Conservation (phyloP, 495 filamentous ascomycete species). For the Letharia lupina region DNA sequence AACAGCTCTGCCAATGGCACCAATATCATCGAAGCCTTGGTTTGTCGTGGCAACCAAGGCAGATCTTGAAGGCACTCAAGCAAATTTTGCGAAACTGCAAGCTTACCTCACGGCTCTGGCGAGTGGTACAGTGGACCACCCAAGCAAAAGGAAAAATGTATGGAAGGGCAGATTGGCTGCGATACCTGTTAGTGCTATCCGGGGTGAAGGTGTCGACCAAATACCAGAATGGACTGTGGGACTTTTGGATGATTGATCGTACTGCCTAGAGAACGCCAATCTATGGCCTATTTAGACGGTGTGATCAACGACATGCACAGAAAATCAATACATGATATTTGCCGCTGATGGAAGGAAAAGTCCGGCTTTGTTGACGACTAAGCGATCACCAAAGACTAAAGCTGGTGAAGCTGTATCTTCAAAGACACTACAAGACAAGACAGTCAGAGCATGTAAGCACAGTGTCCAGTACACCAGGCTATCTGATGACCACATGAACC, state of each 20-base stretch:
- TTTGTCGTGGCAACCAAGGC: conserved; percentile 95
- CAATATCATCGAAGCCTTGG: conserved; percentile 86
- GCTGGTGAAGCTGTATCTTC: neutral
- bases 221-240: conserved; percentile 71
- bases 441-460: neutral
- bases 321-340: neutral
- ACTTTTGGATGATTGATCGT: conserved; percentile 47
- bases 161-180: conserved; percentile 59
- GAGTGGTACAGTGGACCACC: conserved; percentile 53
- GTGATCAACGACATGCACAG: neutral
- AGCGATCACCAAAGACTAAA: neutral
- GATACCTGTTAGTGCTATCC: conserved; percentile 84
- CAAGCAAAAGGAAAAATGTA: conserved; percentile 55
- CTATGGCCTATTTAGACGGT: neutral
- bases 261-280: neutral
- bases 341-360: neutral
- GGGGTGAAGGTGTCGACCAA: conserved; percentile 68
- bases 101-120: conserved; percentile 57
- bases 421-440: neutral
- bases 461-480: neutral
- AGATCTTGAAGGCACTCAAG: conserved; percentile 68
- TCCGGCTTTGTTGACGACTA: neutral
- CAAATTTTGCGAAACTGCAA: conserved; percentile 63
- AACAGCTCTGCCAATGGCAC: conserved; percentile 34
- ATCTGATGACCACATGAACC: neutral